phyloP scores from a whole-genome alignment of 805 yeast genomes.

The Cyberlindnera sargentensis region DNA sequence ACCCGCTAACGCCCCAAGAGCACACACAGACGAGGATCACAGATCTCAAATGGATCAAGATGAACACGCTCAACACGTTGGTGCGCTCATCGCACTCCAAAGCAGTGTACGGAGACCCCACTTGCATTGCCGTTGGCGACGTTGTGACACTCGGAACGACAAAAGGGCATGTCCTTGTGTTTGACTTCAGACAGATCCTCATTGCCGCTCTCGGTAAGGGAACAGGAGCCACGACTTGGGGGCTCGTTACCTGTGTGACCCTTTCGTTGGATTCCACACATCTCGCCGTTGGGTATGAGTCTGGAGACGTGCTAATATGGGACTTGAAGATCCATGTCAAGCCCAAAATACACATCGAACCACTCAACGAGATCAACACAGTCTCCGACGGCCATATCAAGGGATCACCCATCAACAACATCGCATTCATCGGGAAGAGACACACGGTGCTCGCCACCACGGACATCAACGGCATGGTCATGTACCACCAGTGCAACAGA shows the following conservation, averaged over 20 bases:
- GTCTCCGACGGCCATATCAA: slow-evolving; percentile 27
- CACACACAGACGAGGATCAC: not conserved
- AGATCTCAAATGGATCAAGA: slow-evolving; percentile 31
- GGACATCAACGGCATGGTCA: slow-evolving; percentile 50
- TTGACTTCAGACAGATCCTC: slow-evolving; percentile 60
- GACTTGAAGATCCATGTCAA: slow-evolving; percentile 36
- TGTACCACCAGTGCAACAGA: slow-evolving; percentile 58
- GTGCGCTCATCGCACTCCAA: slow-evolving; percentile 28
- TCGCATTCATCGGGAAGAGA: slow-evolving; percentile 42
- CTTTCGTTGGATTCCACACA: slow-evolving; percentile 64
- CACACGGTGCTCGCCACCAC: slow-evolving; percentile 51
- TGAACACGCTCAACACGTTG: slow-evolving; percentile 32
- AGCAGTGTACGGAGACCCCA: slow-evolving; percentile 44
- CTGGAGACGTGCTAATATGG: slow-evolving; percentile 69
- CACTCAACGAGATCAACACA: slow-evolving; percentile 15
- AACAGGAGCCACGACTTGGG: slow-evolving; percentile 28
- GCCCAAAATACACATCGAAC: slow-evolving; percentile 19
- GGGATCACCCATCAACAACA: slow-evolving; percentile 30
- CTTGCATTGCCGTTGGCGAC: slow-evolving; percentile 36
- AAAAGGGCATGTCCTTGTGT: slow-evolving; percentile 57
- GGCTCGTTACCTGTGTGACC: slow-evolving; percentile 47
- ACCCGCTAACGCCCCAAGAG: too few relatives aligned
- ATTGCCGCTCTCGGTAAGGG: slow-evolving; percentile 33
- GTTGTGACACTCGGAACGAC: slow-evolving; percentile 62
- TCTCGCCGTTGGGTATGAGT: slow-evolving; percentile 59